Evolutionary conservation across 1,139 yeast species (phyloP), one percentile per base, ranked within the genome.

Genomic region (Candida sojae): DNA sequence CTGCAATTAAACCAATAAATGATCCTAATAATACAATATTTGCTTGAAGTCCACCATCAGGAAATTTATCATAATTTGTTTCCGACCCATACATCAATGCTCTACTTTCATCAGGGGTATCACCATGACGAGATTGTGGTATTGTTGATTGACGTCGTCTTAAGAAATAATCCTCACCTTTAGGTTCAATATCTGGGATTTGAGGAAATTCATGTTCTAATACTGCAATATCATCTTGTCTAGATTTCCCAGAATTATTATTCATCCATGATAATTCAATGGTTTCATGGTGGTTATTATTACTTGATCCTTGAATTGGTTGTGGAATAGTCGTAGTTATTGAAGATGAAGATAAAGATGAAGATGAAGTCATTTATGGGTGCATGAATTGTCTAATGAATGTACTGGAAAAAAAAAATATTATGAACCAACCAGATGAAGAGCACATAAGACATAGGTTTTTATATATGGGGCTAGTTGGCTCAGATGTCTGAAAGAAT

Each of bases 1-100:
- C 76, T n/a, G 80, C 77, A 12, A 80, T 67, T 39, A 81, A 66
- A 1, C 88, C 83, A 46, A 81, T 64, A 63, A 82, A 82, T 1
- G 86, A 77, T 2, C 90, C 90, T 6, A 83, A 63, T 0, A 86
- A 82, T 0, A 82, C 86, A 6, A 73, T 51, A 75, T 86, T 80
- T 1, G 88, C 87, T 41, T 64, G 56, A 42, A 59, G 47, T 0
- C 88, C 89, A 2, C 89, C 88, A 50, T 85, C 88, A 0, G 93
- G 93, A 57, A 79, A 79, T 26, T 61, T 61, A 35, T 56, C 55
- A 2, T 67, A 63, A 44, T 67, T 55, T 12, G 53, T 43, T 43
- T 65, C 70, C 17, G 61, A 55, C 3, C 57, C 57, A 49, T 60
- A 65, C 69, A 65, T 65, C 21, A 57, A 49, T 11, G 48, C 53